phyloP scores from a whole-genome alignment of 2,329 filamentous ascomycete genomes.

The Arthrobotrys conoides region DNA sequence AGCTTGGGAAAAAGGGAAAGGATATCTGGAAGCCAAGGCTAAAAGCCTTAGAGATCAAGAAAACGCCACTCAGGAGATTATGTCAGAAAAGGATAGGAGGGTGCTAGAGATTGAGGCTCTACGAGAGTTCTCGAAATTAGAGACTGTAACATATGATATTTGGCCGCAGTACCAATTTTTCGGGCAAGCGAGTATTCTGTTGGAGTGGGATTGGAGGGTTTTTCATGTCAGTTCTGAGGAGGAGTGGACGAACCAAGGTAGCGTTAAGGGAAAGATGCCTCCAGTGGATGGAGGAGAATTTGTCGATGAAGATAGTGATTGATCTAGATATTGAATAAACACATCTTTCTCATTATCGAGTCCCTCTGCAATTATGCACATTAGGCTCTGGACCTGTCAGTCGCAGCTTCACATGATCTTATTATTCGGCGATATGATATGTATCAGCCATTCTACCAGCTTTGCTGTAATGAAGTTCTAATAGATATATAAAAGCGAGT shows the following conservation, averaged over 20 bases:
- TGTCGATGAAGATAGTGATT: constrained; percentile 4
- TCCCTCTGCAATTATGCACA: too few species aligned
- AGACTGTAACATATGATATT: constrained; percentile 9
- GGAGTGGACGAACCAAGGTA: constrained; percentile 31
- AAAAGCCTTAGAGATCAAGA: background rate
- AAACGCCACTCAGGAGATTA: background rate
- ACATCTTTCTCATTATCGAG: too few species aligned
- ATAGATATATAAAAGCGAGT: too few species aligned
- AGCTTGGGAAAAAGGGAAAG: background rate
- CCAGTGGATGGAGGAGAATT: background rate
- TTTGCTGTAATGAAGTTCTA: too few species aligned
- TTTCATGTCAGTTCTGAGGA: constrained; percentile 34
- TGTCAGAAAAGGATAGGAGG: background rate
- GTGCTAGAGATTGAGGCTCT: background rate
- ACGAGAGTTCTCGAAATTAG: background rate
- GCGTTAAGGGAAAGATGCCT: constrained; percentile 9
- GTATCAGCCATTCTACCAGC: too few species aligned
- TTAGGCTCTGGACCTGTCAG: too few species aligned
- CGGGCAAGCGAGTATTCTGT: constrained; percentile 19
- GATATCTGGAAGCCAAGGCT: constrained; percentile 2
- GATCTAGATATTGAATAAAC: background rate
- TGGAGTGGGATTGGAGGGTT: background rate
- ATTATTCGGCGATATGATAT: too few species aligned
- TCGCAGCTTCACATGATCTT: too few species aligned
- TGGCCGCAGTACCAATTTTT: constrained; percentile 36